phyloP scores from a whole-genome alignment of 352 stramenopile genomes.

The Phytophthora fragariae region DNA sequence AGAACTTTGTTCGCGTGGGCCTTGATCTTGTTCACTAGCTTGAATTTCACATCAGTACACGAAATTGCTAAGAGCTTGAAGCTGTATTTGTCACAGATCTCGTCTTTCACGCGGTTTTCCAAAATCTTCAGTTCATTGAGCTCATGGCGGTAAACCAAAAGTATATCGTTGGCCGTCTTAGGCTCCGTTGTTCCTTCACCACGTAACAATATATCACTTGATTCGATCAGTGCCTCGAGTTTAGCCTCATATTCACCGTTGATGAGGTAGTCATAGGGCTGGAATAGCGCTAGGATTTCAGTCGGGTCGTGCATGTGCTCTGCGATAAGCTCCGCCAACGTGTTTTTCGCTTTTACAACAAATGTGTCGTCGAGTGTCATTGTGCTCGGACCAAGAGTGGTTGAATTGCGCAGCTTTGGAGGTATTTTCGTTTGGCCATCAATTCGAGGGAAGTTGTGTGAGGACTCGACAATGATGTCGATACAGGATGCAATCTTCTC shows the following conservation, averaged over 20 bases:
- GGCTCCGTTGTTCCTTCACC: slow-evolving; percentile 20
- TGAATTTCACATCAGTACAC: slow-evolving; percentile 88
- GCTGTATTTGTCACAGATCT: slow-evolving; percentile 88
- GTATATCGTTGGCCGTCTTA: slow-evolving; percentile 49
- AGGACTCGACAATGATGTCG: slow-evolving; percentile 78
- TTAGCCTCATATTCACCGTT: slow-evolving; percentile 80
- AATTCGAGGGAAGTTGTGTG: slow-evolving; percentile 90
- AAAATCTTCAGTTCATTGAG: slow-evolving; percentile 59
- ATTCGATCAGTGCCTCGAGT: slow-evolving; percentile 60
- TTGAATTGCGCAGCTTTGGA: slow-evolving; percentile 59
- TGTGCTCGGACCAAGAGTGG: slow-evolving; percentile 83
- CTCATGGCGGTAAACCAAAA: slow-evolving; percentile 60
- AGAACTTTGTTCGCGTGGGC: slow-evolving; percentile 73
- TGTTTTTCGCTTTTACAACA: slow-evolving; percentile 75
- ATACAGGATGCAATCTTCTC: slow-evolving; percentile 77
- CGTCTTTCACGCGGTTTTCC: slow-evolving; percentile 51
- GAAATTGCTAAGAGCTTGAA: slow-evolving; percentile 92
- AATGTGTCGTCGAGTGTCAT: slow-evolving; percentile 84
- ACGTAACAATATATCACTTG: slow-evolving; percentile 29
- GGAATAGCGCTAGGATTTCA: slow-evolving; percentile 74
- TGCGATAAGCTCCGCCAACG: slow-evolving; percentile 55
- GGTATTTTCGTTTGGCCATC: slow-evolving; percentile 85
- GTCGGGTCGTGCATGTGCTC: slow-evolving; percentile 77
- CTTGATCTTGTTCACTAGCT: slow-evolving; percentile 82
- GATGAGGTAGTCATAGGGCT: slow-evolving; percentile 81